These are phyloP conservation scores for Saturnispora serradocipensis DNA, from an alignment of 805 yeast genomes.

Conservation along the genomic window DNA sequence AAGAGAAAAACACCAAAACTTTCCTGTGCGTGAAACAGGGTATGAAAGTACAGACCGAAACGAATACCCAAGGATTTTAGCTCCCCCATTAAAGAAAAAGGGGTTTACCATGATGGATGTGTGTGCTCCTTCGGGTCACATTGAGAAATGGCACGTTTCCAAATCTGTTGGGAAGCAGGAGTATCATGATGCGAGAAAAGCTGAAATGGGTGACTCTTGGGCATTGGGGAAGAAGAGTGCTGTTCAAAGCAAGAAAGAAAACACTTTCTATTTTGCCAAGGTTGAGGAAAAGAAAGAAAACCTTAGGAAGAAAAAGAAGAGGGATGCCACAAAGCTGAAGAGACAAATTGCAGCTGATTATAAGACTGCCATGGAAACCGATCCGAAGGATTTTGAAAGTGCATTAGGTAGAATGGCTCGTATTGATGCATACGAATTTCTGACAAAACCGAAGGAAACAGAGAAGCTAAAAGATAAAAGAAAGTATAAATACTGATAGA, in stretches of 20 bases:
- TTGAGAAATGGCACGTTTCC: constrained; percentile 85
- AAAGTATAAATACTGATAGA: constrained; percentile 12
- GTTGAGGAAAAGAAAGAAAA: constrained; percentile 29
- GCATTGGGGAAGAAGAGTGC: constrained; percentile 55
- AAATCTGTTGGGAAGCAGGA: constrained; percentile 62
- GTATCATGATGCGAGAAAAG: constrained; percentile 87
- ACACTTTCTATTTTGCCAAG: constrained; percentile 23
- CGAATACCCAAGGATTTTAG: constrained; percentile 67
- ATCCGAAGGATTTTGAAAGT: constrained; percentile 18
- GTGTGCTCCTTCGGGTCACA: constrained; percentile 68
- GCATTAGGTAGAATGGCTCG: constrained; percentile 18
- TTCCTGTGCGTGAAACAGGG: constrained; percentile 21
- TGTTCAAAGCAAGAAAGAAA: constrained; percentile 29
- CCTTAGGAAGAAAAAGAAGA: constrained; percentile 18
- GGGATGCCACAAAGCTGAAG: constrained; percentile 18
- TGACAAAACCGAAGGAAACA: constrained; percentile 22
- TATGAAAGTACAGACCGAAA: constrained; percentile 20
- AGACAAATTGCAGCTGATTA: constrained; percentile 20
- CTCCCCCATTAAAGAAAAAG: constrained; percentile 65
- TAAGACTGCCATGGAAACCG: constrained; percentile 18
- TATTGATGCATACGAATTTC: constrained; percentile 22
- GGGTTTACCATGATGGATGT: constrained; percentile 75
- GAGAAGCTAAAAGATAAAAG: constrained; percentile 17
- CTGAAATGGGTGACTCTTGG: constrained; percentile 84
- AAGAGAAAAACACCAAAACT: constrained; percentile 12